Conservation (phyloP, 768 basidiomycete genomes). For the Phanerodontia chrysosporium region DNA sequence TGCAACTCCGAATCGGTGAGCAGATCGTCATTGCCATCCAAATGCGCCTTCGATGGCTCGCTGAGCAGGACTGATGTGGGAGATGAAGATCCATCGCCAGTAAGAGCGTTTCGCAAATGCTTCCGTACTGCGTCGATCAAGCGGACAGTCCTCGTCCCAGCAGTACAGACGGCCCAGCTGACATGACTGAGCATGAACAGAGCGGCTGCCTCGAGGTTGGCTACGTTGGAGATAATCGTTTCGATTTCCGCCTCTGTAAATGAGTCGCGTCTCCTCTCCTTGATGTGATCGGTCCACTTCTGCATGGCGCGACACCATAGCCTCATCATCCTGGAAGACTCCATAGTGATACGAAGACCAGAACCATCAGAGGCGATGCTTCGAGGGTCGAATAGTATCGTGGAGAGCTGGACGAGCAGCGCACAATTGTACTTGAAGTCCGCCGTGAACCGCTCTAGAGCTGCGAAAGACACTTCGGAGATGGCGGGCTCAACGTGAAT, state of each 20-base stretch:
- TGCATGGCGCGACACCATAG: constrained; percentile 76
- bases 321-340: constrained; percentile 60
- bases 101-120: constrained; percentile 29
- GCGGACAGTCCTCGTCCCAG: constrained; percentile 63
- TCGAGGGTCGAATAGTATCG: constrained; percentile 70
- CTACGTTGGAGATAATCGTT: constrained; percentile 40
- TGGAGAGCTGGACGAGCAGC: constrained; percentile 61
- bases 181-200: constrained; percentile 72
- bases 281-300: constrained; percentile 54
- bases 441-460: constrained; percentile 70
- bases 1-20: constrained; percentile 56
- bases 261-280: constrained; percentile 35
- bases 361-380: constrained; percentile 61
- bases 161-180: constrained; percentile 42
- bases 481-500: constrained; percentile 80
- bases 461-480: constrained; percentile 60
- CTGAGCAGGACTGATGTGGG: constrained; percentile 42
- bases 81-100: constrained; percentile 12
- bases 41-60: constrained; percentile 39
- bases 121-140: constrained; percentile 47
- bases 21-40: constrained; percentile 63
- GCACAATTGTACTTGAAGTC: constrained; percentile 50
- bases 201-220: constrained; percentile 66
- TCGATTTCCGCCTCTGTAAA: constrained; percentile 38
- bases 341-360: constrained; percentile 57